Evolutionary conservation across 768 basidiomycete species (phyloP).

Genomic region (Fibroporia radiculosa): DNA sequence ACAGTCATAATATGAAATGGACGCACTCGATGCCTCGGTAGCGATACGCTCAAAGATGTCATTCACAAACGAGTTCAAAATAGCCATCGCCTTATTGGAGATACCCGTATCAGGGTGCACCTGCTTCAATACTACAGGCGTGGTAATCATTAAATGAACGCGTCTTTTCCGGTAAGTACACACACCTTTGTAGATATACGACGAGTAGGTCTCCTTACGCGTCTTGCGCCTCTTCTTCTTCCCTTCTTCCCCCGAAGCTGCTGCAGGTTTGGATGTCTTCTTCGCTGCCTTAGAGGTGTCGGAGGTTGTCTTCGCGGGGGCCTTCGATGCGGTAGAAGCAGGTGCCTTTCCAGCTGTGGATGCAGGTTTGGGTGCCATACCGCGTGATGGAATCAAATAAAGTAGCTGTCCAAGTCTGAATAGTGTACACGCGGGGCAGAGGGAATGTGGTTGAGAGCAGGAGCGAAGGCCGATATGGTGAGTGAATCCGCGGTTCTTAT

Average conservation of each 20-base stretch:
- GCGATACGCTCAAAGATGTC: constrained; percentile 95
- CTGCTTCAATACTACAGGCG: constrained; percentile 92
- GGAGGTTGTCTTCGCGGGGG: constrained; percentile 57
- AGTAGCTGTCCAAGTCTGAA: neutral
- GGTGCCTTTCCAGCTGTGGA: constrained; percentile 83
- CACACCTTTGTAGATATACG: constrained; percentile 85
- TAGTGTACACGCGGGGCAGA: neutral
- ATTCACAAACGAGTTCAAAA: constrained; percentile 93
- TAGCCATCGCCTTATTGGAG: constrained; percentile 98
- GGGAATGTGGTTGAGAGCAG: neutral
- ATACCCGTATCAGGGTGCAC: constrained; percentile 99
- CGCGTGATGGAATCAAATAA: neutral
- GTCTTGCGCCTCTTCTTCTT: constrained; percentile 87
- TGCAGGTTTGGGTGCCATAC: constrained; percentile 66
- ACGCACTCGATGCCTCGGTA: constrained; percentile 78
- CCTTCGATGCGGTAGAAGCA: constrained; percentile 62
- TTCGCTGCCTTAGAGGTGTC: constrained; percentile 65
- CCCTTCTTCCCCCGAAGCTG: constrained; percentile 52
- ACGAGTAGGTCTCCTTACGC: constrained; percentile 89
- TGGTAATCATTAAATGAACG: no score
- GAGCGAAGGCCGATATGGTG: neutral
- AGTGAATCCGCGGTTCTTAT: neutral
- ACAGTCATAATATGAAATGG: neutral
- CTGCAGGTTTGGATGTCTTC: constrained; percentile 62
- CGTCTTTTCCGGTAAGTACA: neutral